phyloP scores from a whole-genome alignment of 305 asterid species.

The Plantago lanceolata region DNA sequence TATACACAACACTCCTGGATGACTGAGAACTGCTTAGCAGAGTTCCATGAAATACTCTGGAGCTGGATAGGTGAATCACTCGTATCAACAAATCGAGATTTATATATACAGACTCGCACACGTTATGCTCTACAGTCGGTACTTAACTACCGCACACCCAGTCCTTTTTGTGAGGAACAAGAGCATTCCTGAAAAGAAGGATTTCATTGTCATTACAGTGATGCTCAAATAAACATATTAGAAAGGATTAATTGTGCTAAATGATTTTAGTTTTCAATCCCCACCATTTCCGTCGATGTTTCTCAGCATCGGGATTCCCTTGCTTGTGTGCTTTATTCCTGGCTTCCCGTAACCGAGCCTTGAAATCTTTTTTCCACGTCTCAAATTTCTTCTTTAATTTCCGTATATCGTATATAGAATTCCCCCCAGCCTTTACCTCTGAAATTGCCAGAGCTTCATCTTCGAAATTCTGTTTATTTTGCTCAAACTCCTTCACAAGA shows the following conservation, averaged over 20 bases:
- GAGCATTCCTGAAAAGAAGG: slow-evolving; percentile 21
- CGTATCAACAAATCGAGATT: slow-evolving; percentile 20
- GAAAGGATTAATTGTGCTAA: not conserved
- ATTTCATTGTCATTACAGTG: slow-evolving; percentile 17
- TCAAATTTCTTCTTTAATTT: slow-evolving; percentile 57
- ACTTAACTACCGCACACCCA: slow-evolving; percentile 22
- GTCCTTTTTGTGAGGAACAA: slow-evolving; percentile 18
- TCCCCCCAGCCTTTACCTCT: slow-evolving; percentile 47
- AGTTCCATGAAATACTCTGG: slow-evolving; percentile 12
- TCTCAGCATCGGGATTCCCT: slow-evolving; percentile 52
- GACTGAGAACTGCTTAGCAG: slow-evolving; percentile 11
- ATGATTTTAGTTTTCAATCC: slow-evolving; percentile 47
- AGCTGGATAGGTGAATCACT: slow-evolving; percentile 17
- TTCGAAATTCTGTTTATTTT: slow-evolving; percentile 56
- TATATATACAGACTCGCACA: slow-evolving; percentile 19
- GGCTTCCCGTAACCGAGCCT: slow-evolving; percentile 58
- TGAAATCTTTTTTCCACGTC: slow-evolving; percentile 75
- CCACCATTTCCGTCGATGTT: slow-evolving; percentile 74
- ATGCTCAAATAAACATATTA: slow-evolving; percentile 11
- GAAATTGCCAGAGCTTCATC: slow-evolving; percentile 54
- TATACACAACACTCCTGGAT: slow-evolving; percentile 24
- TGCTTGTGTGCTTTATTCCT: slow-evolving; percentile 52
- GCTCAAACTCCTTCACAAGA: slow-evolving; percentile 71
- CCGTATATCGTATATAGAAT: slow-evolving; percentile 50
- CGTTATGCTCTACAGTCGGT: slow-evolving; percentile 18